phyloP scores from a whole-genome alignment of 495 filamentous ascomycete genomes.

The Peziza echinospora region DNA sequence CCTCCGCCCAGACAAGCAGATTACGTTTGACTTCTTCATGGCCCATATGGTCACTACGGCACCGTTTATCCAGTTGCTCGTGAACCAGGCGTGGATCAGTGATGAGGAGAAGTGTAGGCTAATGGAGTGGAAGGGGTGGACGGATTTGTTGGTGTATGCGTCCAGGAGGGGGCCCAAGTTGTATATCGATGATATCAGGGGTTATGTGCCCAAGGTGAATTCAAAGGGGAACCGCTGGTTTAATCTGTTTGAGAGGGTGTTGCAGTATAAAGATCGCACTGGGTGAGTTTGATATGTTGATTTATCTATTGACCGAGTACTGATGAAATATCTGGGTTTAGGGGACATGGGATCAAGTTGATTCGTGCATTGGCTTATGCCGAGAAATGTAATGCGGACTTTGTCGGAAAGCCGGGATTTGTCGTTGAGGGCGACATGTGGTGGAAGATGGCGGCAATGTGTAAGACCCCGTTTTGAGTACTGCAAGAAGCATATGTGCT shows the following conservation, averaged over 20 bases:
- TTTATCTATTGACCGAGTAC: too few species aligned
- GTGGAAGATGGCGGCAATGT: conserved; percentile 43
- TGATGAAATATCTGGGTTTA: background rate
- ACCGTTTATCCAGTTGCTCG: conserved; percentile 39
- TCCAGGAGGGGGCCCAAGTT: conserved; percentile 33
- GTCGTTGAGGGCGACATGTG: conserved; percentile 46
- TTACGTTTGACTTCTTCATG: conserved; percentile 66
- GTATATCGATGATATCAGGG: conserved; percentile 29
- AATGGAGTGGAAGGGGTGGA: conserved; percentile 41
- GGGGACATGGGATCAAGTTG: conserved; percentile 60
- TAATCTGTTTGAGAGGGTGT: conserved; percentile 33
- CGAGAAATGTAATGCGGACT: conserved; percentile 26
- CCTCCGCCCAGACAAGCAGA: conserved; percentile 36
- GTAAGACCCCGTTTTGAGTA: conserved; percentile 14
- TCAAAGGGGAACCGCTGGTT: conserved; percentile 25
- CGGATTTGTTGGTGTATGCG: conserved; percentile 41
- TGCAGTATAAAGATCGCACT: conserved; percentile 32
- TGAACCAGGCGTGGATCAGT: conserved; percentile 22
- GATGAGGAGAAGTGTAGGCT: conserved; percentile 33
- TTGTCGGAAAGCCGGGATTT: conserved; percentile 23
- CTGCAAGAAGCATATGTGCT: background rate
- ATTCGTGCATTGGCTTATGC: conserved; percentile 42
- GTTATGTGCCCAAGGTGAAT: conserved; percentile 26
- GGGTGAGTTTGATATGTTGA: background rate
- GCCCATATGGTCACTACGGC: conserved; percentile 45